These are phyloP conservation scores for Phytopythium montanum DNA, from an alignment of 352 stramenopile species.

Conservation along the genomic window DNA sequence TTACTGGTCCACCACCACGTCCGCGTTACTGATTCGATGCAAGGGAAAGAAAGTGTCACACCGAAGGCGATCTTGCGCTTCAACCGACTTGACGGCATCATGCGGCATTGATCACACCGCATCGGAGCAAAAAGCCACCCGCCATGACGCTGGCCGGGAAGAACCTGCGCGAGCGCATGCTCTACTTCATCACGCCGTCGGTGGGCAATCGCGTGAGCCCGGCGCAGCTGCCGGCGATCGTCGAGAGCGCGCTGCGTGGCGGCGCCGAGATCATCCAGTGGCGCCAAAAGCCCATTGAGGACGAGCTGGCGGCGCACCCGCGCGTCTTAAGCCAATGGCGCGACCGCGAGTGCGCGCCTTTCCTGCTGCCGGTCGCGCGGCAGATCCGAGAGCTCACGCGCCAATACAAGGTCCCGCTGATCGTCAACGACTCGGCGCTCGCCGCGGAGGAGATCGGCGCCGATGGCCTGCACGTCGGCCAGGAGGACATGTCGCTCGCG, in stretches of 20 bases:
- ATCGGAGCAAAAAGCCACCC: not conserved
- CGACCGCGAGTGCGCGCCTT: constrained; percentile 11
- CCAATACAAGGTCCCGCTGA: constrained; percentile 35
- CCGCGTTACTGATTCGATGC: too few species aligned
- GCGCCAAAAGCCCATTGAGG: constrained; percentile 40
- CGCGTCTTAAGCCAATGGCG: constrained; percentile 26
- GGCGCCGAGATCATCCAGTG: constrained; percentile 48
- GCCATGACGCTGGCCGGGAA: constrained; percentile 3
- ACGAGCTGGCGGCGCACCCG: constrained; percentile 20
- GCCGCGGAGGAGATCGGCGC: constrained; percentile 41
- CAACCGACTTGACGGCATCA: too few species aligned
- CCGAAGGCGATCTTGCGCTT: too few species aligned
- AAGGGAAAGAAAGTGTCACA: too few species aligned
- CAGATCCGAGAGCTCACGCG: constrained; percentile 35
- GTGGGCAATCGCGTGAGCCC: constrained; percentile 21
- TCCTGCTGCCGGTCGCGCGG: constrained; percentile 30
- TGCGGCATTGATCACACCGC: too few species aligned
- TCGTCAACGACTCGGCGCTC: constrained; percentile 55
- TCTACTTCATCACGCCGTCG: constrained; percentile 68
- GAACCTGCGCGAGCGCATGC: constrained; percentile 11
- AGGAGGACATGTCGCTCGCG: constrained; percentile 28
- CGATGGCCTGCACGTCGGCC: constrained; percentile 52
- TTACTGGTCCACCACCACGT: too few species aligned
- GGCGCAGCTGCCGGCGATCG: constrained; percentile 23
- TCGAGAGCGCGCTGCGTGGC: constrained; percentile 41